Conservation (phyloP, 1,284 basidiomycete species). For the Kwoniella shivajii region DNA sequence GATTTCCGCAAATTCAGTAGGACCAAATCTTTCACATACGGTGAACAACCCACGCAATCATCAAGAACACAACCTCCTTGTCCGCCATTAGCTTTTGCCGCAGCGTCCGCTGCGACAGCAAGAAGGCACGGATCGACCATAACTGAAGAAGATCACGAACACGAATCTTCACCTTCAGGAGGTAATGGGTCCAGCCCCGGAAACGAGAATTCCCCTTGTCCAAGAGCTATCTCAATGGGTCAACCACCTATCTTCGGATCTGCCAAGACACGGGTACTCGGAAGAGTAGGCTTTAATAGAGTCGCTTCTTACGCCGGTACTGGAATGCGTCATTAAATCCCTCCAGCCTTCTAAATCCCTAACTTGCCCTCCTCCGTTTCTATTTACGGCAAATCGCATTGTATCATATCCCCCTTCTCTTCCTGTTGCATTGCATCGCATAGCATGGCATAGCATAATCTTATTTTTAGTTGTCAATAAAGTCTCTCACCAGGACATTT, state of each 20-base stretch:
- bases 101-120: conserved; percentile 41
- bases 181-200: conserved; percentile 16
- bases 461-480: too few relatives aligned
- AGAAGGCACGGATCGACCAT: conserved; percentile 35
- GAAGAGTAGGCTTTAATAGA: conserved; percentile 29
- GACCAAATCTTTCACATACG: conserved; percentile 85
- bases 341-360: neutral
- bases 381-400: neutral
- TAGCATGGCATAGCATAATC: conserved; percentile 7
- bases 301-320: conserved; percentile 40
- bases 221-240: conserved; percentile 32
- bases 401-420: conserved; percentile 7
- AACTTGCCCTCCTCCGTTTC: neutral
- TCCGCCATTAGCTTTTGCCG: conserved; percentile 47
- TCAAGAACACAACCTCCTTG: conserved; percentile 31
- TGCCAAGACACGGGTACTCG: conserved; percentile 37
- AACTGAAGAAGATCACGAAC: conserved; percentile 42
- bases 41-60: conserved; percentile 57
- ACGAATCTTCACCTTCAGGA: conserved; percentile 30
- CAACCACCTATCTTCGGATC: conserved; percentile 49
- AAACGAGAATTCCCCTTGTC: conserved; percentile 38
- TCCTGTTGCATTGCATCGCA: conserved; percentile 13
- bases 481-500: neutral
- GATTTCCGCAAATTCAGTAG: conserved; percentile 88
- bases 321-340: conserved; percentile 5